A percentile compares a stretch with the other conserved stretches of the same genome.
These are phyloP conservation scores for Raphanus hybrid DNA, from an alignment of 441 rosid species.

Conservation along the genomic window DNA sequence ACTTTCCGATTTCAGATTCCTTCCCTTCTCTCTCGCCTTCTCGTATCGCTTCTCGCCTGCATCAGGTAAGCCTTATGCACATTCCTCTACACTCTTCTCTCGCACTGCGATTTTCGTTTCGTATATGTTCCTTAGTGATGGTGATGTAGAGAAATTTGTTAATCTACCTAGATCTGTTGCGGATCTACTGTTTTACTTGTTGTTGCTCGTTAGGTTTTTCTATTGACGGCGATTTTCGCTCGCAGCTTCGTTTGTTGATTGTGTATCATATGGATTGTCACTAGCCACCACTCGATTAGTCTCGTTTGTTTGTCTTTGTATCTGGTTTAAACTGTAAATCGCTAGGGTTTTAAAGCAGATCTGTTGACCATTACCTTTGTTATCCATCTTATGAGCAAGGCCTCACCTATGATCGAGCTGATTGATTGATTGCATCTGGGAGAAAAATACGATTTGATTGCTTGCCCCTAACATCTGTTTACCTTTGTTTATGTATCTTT, in stretches of 20 bases:
- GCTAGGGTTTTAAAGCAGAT: no score
- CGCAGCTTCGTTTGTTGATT: slow-evolving; percentile 17
- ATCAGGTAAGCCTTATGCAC: slow-evolving; percentile 22
- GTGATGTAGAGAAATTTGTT: not conserved
- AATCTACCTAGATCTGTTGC: slow-evolving; percentile 29
- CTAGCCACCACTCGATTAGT: no score
- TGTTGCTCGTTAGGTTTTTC: not conserved
- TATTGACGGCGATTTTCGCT: not conserved
- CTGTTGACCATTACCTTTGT: no score
- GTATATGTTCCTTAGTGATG: slow-evolving; percentile 22
- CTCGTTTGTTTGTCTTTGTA: no score
- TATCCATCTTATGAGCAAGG: no score
- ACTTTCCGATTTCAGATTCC: slow-evolving; percentile 8
- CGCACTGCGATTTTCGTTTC: not conserved
- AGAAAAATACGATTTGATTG: no score
- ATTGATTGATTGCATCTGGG: no score
- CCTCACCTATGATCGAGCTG: no score
- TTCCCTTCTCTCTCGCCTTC: not conserved
- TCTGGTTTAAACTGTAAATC: no score
- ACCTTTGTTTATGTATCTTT: not conserved
- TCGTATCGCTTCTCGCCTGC: slow-evolving; percentile 9
- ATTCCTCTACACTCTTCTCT: slow-evolving; percentile 2
- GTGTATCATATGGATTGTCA: no score
- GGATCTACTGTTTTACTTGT: slow-evolving; percentile 30
- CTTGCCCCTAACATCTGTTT: no score